Conservation (phyloP, 345 rosid species). For the Eucalyptus pauciflora region DNA sequence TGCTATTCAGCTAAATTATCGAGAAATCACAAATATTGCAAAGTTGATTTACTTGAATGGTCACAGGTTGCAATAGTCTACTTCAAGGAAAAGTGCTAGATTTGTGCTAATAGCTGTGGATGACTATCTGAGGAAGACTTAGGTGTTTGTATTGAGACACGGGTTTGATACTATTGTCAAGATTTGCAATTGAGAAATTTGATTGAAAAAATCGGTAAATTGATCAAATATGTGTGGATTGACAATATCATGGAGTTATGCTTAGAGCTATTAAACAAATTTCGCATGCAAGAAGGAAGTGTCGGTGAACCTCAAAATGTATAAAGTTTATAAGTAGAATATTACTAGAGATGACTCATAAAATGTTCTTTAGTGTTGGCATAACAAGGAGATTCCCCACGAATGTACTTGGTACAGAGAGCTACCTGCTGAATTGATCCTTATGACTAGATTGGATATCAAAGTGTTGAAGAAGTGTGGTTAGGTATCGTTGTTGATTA, state of each 20-base stretch:
- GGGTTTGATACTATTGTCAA: too few species aligned
- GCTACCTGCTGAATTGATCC: background rate
- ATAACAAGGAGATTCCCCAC: background rate
- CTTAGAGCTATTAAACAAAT: background rate
- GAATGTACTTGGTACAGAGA: background rate
- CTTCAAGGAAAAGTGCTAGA: accelerated
- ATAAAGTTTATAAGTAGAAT: background rate
- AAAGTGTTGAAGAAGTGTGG: background rate
- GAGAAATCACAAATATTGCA: background rate
- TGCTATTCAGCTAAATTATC: background rate
- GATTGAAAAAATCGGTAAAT: background rate
- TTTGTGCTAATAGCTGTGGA: background rate
- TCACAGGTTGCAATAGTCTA: accelerated
- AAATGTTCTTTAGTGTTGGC: background rate
- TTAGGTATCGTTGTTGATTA: background rate
- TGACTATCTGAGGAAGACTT: background rate
- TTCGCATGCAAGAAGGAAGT: background rate
- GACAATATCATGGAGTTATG: background rate
- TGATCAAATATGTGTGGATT: background rate
- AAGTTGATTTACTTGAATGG: background rate
- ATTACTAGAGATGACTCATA: background rate
- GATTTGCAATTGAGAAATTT: background rate
- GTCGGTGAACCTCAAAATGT: background rate
- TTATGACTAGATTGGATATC: background rate
- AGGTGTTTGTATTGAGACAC: background rate